Conservation (phyloP, 768 basidiomycete genomes). For the Psilocybe cyanescens region DNA sequence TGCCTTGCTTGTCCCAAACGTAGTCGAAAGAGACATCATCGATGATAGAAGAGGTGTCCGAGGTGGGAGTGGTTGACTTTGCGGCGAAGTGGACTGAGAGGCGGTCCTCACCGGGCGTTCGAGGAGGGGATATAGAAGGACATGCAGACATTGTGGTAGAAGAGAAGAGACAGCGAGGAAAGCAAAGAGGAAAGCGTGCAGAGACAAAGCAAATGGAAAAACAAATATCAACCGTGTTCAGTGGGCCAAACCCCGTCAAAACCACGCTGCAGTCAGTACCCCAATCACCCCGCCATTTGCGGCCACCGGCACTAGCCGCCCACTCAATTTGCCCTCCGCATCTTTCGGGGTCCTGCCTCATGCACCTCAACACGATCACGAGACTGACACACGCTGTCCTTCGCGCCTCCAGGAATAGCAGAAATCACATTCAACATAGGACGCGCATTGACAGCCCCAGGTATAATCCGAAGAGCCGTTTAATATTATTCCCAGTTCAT, state of each 20-base stretch:
- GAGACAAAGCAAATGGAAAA: constrained; percentile 29
- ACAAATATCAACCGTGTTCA: constrained; percentile 22
- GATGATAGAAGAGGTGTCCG: constrained; percentile 63
- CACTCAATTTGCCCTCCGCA: not conserved
- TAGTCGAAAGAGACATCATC: constrained; percentile 74
- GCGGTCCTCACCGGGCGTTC: constrained; percentile 40
- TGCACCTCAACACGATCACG: constrained; percentile 42
- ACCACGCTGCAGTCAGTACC: constrained; percentile 38
- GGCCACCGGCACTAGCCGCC: constrained; percentile 2
- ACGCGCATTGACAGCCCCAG: not conserved
- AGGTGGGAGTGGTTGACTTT: constrained; percentile 35
- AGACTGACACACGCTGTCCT: constrained; percentile 15
- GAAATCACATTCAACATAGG: not conserved
- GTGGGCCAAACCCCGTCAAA: constrained; percentile 15
- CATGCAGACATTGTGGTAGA: constrained; percentile 28
- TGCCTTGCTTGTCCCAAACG: constrained; percentile 56
- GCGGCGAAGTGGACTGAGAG: constrained; percentile 17
- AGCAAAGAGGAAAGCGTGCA: constrained; percentile 31
- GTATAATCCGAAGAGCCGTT: not conserved
- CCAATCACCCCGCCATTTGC: constrained; percentile 21
- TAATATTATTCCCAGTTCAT: not conserved
- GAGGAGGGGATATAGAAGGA: constrained; percentile 41
- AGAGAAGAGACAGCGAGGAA: constrained; percentile 31
- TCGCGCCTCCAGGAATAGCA: not conserved
- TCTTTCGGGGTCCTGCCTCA: constrained; percentile 34